Conservation (phyloP, 1,284 basidiomycete genomes). For the Heterobasidion annosum region DNA sequence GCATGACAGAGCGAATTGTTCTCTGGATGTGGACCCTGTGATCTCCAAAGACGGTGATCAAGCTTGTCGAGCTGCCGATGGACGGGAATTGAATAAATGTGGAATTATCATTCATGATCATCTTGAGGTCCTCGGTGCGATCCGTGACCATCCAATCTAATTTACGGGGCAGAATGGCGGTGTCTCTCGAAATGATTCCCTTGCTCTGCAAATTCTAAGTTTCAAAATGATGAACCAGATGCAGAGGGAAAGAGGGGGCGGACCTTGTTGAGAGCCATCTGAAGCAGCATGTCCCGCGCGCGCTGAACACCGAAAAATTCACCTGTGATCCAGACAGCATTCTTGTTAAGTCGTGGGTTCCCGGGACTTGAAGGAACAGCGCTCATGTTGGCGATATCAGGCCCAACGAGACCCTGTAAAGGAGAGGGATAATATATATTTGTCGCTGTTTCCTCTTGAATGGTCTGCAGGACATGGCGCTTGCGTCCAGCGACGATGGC, state of each 20-base stretch:
- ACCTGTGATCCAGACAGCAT: constrained; percentile 93
- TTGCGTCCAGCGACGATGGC: constrained; percentile 89
- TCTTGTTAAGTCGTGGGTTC: constrained; percentile 41
- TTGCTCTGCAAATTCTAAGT: constrained; percentile 60
- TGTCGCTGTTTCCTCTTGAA: constrained; percentile 96
- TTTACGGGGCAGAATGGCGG: constrained; percentile 91
- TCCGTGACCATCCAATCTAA: constrained; percentile 98
- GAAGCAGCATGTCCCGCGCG: constrained; percentile 91
- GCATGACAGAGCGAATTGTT: constrained; percentile 93
- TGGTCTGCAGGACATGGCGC: constrained; percentile 80
- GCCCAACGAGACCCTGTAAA: constrained; percentile 77
- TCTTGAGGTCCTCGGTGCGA: constrained; percentile 82
- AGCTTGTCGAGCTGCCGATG: constrained; percentile 83
- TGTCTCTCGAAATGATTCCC: constrained; percentile 86
- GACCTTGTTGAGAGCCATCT: constrained; percentile 82
- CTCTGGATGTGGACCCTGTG: constrained; percentile 93
- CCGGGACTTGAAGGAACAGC: constrained; percentile 27
- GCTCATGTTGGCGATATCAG: constrained; percentile 35
- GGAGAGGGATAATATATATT: constrained; percentile 95
- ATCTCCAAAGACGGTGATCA: constrained; percentile 93
- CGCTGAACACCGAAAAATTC: constrained; percentile 96
- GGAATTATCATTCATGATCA: constrained; percentile 93
- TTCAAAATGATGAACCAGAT: background rate
- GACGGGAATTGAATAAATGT: constrained; percentile 93
- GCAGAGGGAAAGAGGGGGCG: constrained; percentile 12